These are phyloP conservation scores for Larix sibirica DNA, from an alignment of 83 land plant species.

Conservation along the genomic window DNA sequence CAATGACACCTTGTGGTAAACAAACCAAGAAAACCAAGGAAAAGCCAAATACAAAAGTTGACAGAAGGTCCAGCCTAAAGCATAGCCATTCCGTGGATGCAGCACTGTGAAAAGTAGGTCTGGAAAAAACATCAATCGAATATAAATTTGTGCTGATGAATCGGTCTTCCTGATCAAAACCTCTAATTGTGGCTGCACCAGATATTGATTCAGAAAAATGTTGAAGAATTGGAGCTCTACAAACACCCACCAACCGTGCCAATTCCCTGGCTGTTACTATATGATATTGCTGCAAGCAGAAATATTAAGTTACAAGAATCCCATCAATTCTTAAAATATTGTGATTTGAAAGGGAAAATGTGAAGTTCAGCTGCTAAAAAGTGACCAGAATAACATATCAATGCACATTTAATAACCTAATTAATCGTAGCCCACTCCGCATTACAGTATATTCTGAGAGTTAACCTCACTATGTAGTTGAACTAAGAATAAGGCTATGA, in stretches of 20 bases:
- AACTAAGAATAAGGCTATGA: neutral
- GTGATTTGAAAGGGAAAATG: neutral
- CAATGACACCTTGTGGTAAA: slow-evolving; percentile 45
- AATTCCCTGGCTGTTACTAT: slow-evolving; percentile 80
- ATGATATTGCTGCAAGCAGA: slow-evolving; percentile 65
- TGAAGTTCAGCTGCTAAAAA: slow-evolving; percentile 3
- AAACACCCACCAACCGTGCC: slow-evolving; percentile 70
- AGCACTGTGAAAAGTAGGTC: slow-evolving; percentile 57
- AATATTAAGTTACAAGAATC: neutral
- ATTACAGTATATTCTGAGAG: slow-evolving; percentile 9
- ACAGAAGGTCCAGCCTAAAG: slow-evolving; percentile 66
- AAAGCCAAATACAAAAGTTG: slow-evolving; percentile 57
- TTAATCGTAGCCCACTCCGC: neutral
- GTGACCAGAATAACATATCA: neutral
- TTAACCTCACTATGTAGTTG: neutral
- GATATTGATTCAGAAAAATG: slow-evolving; percentile 79
- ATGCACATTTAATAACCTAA: neutral
- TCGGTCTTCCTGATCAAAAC: slow-evolving; percentile 67
- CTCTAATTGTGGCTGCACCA: slow-evolving; percentile 77
- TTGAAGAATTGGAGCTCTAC: slow-evolving; percentile 88
- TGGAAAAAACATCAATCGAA: slow-evolving; percentile 59
- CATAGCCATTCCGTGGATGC: slow-evolving; percentile 89
- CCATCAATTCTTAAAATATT: neutral
- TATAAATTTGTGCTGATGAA: slow-evolving; percentile 35
- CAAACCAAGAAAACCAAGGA: slow-evolving; percentile 55